Base-by-base conservation (phyloP, 164 flowering plant species). In the Sextonia rubra region DNA sequence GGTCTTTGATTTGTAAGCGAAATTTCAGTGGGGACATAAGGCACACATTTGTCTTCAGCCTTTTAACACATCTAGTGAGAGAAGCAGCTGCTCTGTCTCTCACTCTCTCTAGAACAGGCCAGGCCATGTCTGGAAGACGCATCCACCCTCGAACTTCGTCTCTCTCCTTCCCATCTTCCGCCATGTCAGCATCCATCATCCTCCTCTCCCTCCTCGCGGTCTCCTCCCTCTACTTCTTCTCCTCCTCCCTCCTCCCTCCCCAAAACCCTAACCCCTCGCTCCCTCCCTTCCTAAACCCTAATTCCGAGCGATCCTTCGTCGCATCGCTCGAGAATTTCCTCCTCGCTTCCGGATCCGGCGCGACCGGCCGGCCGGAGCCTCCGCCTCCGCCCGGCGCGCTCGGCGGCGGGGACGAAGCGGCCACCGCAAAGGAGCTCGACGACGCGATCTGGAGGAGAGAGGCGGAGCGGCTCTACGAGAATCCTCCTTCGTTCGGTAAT, bases 281-380 rank as follows among this genome's bases (percentile, higher is more conserved):
- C 66, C 32, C 69, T 69, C 11, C 55, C 63, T 17, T 49, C 68
- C 48, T 60, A 8, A 71, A 18, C 80, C 79, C 81, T 48, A 37
- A 70, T 61, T 69, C 70, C 47, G 73, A 91, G 12, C 82, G 82
- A 78, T 89, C 94, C 47, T 95, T 95, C 83, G 88, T 91, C 22
- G 70, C 83, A 24, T 89, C 98, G 2, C 90, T 95, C 58, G 91
- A 89, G 71, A 80, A 75, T 17, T 90, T 93, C 81, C 91, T 93
- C 71, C 37, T 79, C 3, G 74, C 52, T 24, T 74, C 77, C 15
- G 71, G 63, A 32, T 69, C 82, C 8, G 66, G 44, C 11, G 44
- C 2, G 44, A 37, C 44, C 0, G 44, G 44, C 44, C 44, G 1
- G 44, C 44, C 44, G 44, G 44, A 37, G 44, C 11, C 44, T 37